Conservation (phyloP, 805 yeast species). For the Ogataea pilisensis region DNA sequence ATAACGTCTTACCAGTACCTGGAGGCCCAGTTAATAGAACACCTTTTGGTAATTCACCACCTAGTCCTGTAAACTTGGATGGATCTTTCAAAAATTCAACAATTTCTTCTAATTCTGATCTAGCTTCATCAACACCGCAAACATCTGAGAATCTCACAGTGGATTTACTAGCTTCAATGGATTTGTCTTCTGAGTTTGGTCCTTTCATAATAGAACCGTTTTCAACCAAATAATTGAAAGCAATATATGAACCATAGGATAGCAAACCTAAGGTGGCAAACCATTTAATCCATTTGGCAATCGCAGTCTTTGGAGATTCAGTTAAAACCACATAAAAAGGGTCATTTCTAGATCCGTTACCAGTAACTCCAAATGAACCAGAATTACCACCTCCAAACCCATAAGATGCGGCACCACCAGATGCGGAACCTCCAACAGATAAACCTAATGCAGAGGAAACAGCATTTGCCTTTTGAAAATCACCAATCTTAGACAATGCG, state of each 20-base stretch:
- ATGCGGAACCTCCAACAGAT: conserved; percentile 25
- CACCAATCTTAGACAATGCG: conserved; percentile 77
- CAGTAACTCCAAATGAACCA: not conserved
- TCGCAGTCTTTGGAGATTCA: conserved; percentile 72
- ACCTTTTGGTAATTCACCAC: conserved; percentile 98
- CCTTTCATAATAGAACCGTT: conserved; percentile 57
- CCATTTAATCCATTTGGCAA: conserved; percentile 89
- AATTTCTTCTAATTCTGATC: conserved; percentile 94
- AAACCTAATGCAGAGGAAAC: conserved; percentile 44
- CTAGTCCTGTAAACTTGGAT: conserved; percentile 89
- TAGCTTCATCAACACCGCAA: conserved; percentile 97
- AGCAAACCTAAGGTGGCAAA: conserved; percentile 73
- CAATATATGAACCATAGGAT: conserved; percentile 77
- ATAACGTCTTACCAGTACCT: conserved; percentile 95
- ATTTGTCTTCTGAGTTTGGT: conserved; percentile 20
- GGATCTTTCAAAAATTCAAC: conserved; percentile 98
- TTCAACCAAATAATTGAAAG: conserved; percentile 76
- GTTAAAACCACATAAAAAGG: conserved; percentile 94
- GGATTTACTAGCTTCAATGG: conserved; percentile 21
- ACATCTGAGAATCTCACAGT: conserved; percentile 89
- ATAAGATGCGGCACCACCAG: conserved; percentile 8
- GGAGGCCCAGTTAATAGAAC: conserved; percentile 97
- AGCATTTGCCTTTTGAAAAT: conserved; percentile 70
- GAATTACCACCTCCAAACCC: conserved; percentile 16
- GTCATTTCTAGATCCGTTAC: conserved; percentile 61